Conservation (phyloP, 1,284 basidiomycete genomes). For the Puccinia hordei region DNA sequence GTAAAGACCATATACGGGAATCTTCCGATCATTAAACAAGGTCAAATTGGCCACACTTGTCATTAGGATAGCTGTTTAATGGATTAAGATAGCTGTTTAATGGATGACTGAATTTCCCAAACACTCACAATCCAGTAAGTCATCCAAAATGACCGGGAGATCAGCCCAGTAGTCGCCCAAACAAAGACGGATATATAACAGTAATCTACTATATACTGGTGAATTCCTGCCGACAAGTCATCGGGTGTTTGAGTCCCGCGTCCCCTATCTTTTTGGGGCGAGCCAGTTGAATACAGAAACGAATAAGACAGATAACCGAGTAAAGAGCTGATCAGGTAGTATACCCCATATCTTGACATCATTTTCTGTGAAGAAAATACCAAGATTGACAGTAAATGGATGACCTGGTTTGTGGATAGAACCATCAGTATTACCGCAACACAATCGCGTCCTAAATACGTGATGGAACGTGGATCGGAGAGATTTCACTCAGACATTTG, state of each 20-base stretch:
- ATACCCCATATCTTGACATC: slow-evolving; percentile 19
- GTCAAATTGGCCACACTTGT: too few species aligned
- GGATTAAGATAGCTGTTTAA: neutral
- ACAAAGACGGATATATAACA: slow-evolving; percentile 27
- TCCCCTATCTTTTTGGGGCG: neutral
- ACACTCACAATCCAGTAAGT: slow-evolving; percentile 15
- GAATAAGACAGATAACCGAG: slow-evolving; percentile 12
- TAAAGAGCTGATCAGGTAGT: slow-evolving; percentile 26
- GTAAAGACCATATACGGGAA: slow-evolving; percentile 2
- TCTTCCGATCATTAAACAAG: neutral
- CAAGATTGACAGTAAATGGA: slow-evolving; percentile 32
- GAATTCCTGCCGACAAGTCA: slow-evolving; percentile 22
- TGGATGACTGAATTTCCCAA: too few species aligned
- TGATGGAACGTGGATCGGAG: neutral
- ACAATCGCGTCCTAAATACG: neutral
- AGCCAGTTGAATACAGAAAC: slow-evolving; percentile 16
- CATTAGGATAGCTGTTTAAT: neutral
- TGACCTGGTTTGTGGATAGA: neutral
- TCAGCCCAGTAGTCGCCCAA: slow-evolving; percentile 7
- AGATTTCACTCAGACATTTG: slow-evolving; percentile 28
- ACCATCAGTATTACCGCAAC: neutral
- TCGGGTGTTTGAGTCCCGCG: neutral
- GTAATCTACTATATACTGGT: slow-evolving; percentile 34
- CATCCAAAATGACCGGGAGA: slow-evolving; percentile 28
- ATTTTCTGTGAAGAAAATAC: slow-evolving; percentile 8